Evolutionary conservation across 257 asterid genomes (phyloP), one percentile per base, ranked within the genome.

Genomic region (Lantana camara): DNA sequence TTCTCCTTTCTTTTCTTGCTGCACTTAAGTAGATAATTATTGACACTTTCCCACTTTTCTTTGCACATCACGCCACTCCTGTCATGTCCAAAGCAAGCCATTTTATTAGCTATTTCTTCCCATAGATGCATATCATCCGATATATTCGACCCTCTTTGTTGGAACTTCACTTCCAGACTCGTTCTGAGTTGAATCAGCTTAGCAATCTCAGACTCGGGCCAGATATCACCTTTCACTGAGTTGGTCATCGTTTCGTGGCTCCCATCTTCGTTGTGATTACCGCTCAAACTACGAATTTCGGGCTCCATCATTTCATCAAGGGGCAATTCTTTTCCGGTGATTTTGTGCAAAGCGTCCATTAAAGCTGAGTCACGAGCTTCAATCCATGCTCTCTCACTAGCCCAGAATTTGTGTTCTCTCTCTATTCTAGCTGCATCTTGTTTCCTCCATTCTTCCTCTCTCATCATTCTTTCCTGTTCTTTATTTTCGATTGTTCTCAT

Each of bases 361-460:
- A 88, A 46, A 0, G 95, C 75, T 0, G 84, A 71, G 17, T 90
- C 96, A 0, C 96, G 82, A 0, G 90, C 86, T 76, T 85, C 96
- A 37, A 94, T 90, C 99, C 96, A 88, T 0, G 83, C 87, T 19
- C 96, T 79, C 66, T 90, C 98, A 10, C 60, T 71, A 5, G 95
- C 96, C 99, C 99, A 94, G 42, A 84, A 83, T 47, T 74, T 80
- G 21, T 88, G 95, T 66, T 88, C 95, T 14, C 82, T 75, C 5
- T 94, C 99, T 1, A 88, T 71, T 74, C 96, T 70, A 0, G 57
- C 87, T 0, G 80, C 77, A 12, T 90, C 95, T 69, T 88, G 88
- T 44, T 83, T 86, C 71, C 91, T 71, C 99, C 99, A 94, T 45
- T 80, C 96, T 21, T 83, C 96, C 58, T 88, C 96, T 40, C 96